A percentile compares a stretch with the other conserved stretches of the same genome.
Evolutionary conservation across 768 basidiomycete species (phyloP).

Genomic region (Auricularia sp.): DNA sequence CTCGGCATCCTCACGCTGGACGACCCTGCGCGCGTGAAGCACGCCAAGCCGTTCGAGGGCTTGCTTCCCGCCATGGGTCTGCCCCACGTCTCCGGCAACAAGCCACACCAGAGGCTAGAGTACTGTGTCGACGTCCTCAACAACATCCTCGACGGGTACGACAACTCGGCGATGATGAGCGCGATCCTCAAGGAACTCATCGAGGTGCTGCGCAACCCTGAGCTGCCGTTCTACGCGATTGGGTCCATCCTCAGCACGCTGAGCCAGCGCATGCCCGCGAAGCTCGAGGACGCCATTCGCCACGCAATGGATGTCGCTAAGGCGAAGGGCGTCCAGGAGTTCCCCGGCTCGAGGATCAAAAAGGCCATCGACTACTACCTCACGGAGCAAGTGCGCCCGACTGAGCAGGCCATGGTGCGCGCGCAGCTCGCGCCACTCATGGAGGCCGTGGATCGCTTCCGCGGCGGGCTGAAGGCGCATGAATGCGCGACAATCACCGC

Average conservation of each 20-base stretch:
- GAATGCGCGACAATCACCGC: constrained; percentile 69
- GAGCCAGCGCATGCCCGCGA: constrained; percentile 86
- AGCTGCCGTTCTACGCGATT: constrained; percentile 82
- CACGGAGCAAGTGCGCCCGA: constrained; percentile 66
- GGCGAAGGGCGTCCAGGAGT: constrained; percentile 62
- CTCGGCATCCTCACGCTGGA: constrained; percentile 94
- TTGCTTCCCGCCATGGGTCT: constrained; percentile 81
- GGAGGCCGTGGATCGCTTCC: constrained; percentile 70
- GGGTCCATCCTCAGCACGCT: constrained; percentile 76
- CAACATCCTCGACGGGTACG: constrained; percentile 93
- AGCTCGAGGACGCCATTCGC: constrained; percentile 81
- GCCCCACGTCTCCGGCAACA: constrained; percentile 78
- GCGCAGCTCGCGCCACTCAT: constrained; percentile 59
- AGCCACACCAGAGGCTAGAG: constrained; percentile 77
- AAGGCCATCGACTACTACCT: constrained; percentile 80
- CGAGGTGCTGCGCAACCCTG: constrained; percentile 68
- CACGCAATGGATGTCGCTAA: constrained; percentile 67
- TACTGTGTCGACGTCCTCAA: constrained; percentile 66
- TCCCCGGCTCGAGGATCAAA: constrained; percentile 80
- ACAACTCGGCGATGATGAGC: constrained; percentile 88
- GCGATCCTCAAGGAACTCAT: constrained; percentile 81
- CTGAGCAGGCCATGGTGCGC: constrained; percentile 75
- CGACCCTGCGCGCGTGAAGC: constrained; percentile 91
- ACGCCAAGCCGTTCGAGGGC: constrained; percentile 96
- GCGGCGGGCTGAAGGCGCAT: constrained; percentile 76